Percentiles rank a stretch among this genome's conserved stretches.
phyloP scores from a whole-genome alignment of 2,329 filamentous ascomycete species.

The Sphaerostilbella broomeana region DNA sequence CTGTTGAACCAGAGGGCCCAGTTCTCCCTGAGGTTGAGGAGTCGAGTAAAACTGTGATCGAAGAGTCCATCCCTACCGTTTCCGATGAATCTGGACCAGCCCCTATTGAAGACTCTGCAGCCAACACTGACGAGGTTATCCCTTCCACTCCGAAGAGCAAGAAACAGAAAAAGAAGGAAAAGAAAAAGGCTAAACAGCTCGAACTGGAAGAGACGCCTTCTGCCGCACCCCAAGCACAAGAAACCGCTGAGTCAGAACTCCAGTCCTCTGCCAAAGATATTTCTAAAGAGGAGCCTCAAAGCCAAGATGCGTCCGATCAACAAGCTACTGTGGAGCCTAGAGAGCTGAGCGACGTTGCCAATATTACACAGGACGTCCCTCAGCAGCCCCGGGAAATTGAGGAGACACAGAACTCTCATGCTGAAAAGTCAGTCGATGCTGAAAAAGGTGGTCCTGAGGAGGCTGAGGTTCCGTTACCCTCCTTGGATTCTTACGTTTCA shows the following conservation, averaged over 20 bases:
- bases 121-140: not conserved
- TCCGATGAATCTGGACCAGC: not conserved
- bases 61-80: not conserved
- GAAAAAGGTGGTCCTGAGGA: not conserved
- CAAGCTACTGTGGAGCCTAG: not conserved
- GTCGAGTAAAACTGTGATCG: not conserved
- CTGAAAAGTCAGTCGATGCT: no score
- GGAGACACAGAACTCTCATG: no score
- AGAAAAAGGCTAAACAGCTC: conserved; percentile 1
- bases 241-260: no score
- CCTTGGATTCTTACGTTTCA: conserved; percentile 21
- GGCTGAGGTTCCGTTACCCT: not conserved
- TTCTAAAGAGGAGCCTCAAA: not conserved
- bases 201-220: not conserved
- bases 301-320: not conserved
- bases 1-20: not conserved
- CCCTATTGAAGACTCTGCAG: conserved; percentile 1
- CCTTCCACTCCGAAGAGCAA: conserved; percentile 12
- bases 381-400: no score
- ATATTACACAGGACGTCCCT: not conserved
- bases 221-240: no score
- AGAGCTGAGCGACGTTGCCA: not conserved
- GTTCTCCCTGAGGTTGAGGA: conserved; percentile 4
- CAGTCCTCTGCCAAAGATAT: not conserved
- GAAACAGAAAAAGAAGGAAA: conserved; percentile 15